Evolutionary conservation across 1,284 basidiomycete species (phyloP).

Genomic region (Moesziomyces sp.): DNA sequence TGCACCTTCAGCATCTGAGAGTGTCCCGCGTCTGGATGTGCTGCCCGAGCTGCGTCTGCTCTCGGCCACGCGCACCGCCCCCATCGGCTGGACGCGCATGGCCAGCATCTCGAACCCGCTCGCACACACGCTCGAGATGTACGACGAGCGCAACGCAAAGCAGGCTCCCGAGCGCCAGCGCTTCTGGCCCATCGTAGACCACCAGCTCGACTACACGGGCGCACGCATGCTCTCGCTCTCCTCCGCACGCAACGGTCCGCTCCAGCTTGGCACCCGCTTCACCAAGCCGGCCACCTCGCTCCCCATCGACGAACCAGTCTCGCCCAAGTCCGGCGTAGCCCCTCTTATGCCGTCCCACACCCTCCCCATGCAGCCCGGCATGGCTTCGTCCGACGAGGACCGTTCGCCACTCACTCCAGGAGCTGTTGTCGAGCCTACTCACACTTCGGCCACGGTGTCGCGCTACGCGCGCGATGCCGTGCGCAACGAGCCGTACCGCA

Average conservation of each 20-base stretch:
- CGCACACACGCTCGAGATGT: slow-evolving; percentile 9
- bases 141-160: slow-evolving; percentile 20
- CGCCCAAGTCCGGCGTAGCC: slow-evolving; percentile 15
- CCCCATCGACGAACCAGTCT: slow-evolving; percentile 4
- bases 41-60: slow-evolving; percentile 47
- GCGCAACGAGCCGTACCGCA: slow-evolving; percentile 5
- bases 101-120: background rate
- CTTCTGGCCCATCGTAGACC: slow-evolving; percentile 46
- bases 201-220: slow-evolving; percentile 41
- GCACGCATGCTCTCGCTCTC: slow-evolving; percentile 43
- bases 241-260: background rate
- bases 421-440: background rate
- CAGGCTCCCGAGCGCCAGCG: slow-evolving; percentile 34
- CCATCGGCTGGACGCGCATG: slow-evolving; percentile 30
- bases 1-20: background rate
- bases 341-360: too few species aligned
- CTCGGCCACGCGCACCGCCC: slow-evolving; percentile 43
- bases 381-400: slow-evolving; percentile 17
- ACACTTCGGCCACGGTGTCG: background rate
- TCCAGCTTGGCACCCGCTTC: background rate
- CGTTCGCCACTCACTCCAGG: slow-evolving; percentile 22
- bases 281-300: background rate
- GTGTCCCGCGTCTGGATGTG: background rate
- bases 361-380: background rate
- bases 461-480: slow-evolving; percentile 11